Evolutionary conservation across 805 yeast genomes (phyloP), one percentile per base, ranked within the genome.

Genomic region (Ogataea haglerorum): DNA sequence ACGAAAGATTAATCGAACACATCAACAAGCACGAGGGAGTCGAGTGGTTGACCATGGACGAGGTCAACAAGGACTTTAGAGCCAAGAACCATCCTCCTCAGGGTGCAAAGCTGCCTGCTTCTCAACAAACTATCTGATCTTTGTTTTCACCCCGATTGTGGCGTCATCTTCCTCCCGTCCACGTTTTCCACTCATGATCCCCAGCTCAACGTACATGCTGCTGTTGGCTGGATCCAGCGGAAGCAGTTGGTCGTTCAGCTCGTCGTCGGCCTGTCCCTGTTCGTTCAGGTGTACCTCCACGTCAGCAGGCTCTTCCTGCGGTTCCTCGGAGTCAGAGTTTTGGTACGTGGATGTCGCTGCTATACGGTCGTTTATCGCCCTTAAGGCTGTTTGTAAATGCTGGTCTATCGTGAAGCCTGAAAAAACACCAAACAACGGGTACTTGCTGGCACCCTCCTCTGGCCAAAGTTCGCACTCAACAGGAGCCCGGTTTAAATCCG

Each of bases 121-220:
- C 49, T 8, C 28, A 27, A 14, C 39, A 34, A 33, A 46, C 46
- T 9, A 24, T 21, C 36, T 24, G 17, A 51, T 51, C 55, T 71
- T 71, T 53, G 53, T 71, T 15, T 65, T 54, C 17, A 52, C 70
- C 1, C 73, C 19, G 45, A 73, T 38, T 46, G 72, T 39, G 77
- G 79, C 47, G 44, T 65, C 40, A 78, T 80, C 29, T 47, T 54
- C 27, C 63, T 65, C 42, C 43, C 69, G 42, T 62, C 70, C 10
- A 51, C 61, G 31, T 67, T 69, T 29, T 59, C 71, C 21, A 61
- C 73, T 29, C 76, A 48, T 40, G 3, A 36, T 46, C 8, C 56
- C 60, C 17, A 52, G 41, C 30, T 55, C 63, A 10, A 59, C 56
- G 29, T 54, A 51, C 58, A 58, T 59, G 24, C 57, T 55, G 29